Percentiles rank a stretch among this genome's conserved stretches.
phyloP scores from a whole-genome alignment of 2,329 filamentous ascomycete genomes.

The Plenodomus tracheiphilus region DNA sequence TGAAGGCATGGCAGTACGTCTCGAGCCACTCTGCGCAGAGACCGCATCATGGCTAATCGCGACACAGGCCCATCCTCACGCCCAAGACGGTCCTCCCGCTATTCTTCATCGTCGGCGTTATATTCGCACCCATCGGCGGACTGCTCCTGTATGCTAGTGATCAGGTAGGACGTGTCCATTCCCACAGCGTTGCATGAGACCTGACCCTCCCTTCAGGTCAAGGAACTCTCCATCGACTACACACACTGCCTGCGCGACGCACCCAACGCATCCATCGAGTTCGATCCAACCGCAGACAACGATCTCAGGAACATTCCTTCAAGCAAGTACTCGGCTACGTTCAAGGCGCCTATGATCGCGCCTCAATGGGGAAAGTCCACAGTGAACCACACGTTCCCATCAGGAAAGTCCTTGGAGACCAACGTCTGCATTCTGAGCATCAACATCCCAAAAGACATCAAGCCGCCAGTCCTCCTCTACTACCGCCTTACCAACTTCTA shows the following conservation, averaged over 20 bases:
- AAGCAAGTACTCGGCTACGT: conserved; percentile 66
- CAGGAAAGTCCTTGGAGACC: conserved; percentile 35
- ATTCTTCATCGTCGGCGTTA: conserved; percentile 86
- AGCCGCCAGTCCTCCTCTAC: conserved; percentile 85
- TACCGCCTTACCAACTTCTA: conserved; percentile 98
- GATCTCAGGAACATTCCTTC: conserved; percentile 58
- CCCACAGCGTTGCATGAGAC: background rate
- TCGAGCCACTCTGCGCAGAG: background rate
- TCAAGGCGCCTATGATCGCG: conserved; percentile 52
- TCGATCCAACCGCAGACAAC: conserved; percentile 16
- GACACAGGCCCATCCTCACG: conserved; percentile 80
- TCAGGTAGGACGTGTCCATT: conserved; percentile 58
- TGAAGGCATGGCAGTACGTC: conserved; percentile 98
- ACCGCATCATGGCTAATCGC: background rate
- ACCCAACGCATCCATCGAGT: conserved; percentile 39
- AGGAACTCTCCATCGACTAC: conserved; percentile 91
- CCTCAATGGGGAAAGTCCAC: conserved; percentile 40
- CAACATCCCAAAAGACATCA: conserved; percentile 75
- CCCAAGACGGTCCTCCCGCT: conserved; percentile 91
- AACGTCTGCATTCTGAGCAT: conserved; percentile 74
- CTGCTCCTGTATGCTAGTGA: conserved; percentile 83
- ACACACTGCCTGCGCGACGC: conserved; percentile 70
- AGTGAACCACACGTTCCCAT: conserved; percentile 43
- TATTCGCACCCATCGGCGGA: conserved; percentile 92
- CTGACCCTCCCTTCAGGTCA: conserved; percentile 62